A percentile compares a stretch with the other conserved stretches of the same genome.
Evolutionary conservation across 805 yeast genomes (phyloP).

Genomic region (Pichia cabralensis): DNA sequence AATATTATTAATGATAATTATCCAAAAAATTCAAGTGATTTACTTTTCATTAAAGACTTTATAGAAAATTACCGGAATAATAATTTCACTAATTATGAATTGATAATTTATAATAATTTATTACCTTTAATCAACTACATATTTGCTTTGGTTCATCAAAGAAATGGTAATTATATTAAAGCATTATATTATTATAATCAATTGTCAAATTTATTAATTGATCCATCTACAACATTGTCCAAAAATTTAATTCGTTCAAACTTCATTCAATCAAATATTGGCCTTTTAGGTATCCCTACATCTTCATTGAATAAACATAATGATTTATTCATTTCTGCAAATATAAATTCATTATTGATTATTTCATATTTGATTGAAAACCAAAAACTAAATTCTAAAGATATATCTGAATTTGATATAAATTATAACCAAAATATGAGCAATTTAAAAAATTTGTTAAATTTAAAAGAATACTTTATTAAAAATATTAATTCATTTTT

Average conservation of each 20-base stretch:
- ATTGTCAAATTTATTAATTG: no score
- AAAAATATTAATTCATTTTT: no score
- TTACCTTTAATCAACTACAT: conserved; percentile 31
- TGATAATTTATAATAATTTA: conserved; percentile 27
- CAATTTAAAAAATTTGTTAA: conserved; percentile 12
- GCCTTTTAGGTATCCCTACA: no score
- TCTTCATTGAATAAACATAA: no score
- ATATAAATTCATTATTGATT: conserved; percentile 19
- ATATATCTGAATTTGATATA: conserved; percentile 16
- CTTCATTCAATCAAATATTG: no score
- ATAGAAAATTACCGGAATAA: conserved; percentile 25
- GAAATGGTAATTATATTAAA: conserved; percentile 25
- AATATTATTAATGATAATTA: conserved; percentile 25
- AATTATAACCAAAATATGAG: conserved; percentile 15
- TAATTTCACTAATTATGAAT: conserved; percentile 30
- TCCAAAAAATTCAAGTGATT: conserved; percentile 8
- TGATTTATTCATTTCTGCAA: no score
- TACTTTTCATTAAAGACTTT: conserved; percentile 19
- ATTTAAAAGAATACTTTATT: conserved; percentile 12
- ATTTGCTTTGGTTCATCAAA: conserved; percentile 32
- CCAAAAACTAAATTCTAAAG: conserved; percentile 9
- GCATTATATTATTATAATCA: conserved; percentile 33
- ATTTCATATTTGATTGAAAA: conserved; percentile 12
- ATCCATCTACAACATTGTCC: no score
- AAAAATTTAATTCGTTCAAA: no score